Conservation (phyloP, 163 green algal genomes). For the Smithsoniella earleae region DNA sequence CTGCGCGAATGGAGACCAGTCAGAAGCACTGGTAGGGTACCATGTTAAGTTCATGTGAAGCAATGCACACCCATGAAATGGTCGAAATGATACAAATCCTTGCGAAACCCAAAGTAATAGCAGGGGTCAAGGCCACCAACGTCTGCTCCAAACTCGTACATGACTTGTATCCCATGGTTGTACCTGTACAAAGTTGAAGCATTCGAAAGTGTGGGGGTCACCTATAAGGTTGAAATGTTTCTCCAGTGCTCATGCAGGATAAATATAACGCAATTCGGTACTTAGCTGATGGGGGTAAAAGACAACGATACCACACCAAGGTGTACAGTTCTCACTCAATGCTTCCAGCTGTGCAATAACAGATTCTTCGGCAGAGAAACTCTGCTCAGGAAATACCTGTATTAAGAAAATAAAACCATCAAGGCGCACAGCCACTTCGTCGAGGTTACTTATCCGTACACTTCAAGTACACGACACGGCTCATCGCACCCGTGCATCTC, state of each 20-base stretch:
- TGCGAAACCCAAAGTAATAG: conserved; percentile 50
- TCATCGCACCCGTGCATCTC: no score
- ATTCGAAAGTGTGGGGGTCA: not conserved
- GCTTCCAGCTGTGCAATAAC: conserved; percentile 38
- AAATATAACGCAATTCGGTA: not conserved
- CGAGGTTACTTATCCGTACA: no score
- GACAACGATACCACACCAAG: conserved; percentile 28
- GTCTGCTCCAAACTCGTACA: conserved; percentile 53
- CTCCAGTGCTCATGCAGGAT: not conserved
- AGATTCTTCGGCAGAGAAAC: conserved; percentile 34
- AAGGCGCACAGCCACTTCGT: no score
- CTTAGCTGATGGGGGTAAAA: conserved; percentile 32
- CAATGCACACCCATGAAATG: conserved; percentile 45
- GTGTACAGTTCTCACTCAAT: conserved; percentile 32
- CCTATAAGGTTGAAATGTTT: conserved; percentile 3
- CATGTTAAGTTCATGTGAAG: no score
- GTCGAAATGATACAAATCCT: conserved; percentile 59
- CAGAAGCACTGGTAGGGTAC: no score
- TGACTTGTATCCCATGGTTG: conserved; percentile 48
- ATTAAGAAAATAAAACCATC: not conserved
- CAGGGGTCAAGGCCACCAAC: conserved; percentile 46
- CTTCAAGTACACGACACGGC: no score
- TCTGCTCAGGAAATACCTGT: conserved; percentile 35
- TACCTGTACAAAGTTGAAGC: conserved; percentile 36
- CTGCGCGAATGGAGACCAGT: no score